Percentiles rank a stretch among this genome's conserved stretches.
These are phyloP conservation scores for Striga hermonthica DNA, from an alignment of 305 asterid genomes.

Conservation along the genomic window DNA sequence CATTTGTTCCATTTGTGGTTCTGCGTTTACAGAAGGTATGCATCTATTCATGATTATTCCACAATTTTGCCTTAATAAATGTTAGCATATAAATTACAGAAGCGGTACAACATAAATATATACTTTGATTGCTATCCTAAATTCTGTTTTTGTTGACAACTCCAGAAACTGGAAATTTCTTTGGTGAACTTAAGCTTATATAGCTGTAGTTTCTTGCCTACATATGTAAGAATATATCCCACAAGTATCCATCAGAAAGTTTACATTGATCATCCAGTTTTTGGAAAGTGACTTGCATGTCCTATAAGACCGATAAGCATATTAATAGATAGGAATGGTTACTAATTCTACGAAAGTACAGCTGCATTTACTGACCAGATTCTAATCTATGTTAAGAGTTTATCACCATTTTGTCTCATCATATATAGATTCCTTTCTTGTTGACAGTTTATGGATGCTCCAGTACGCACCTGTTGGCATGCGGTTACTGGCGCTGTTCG, in stretches of 20 bases:
- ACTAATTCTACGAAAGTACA: slow-evolving; percentile 3
- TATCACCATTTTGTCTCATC: neutral
- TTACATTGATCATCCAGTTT: slow-evolving; percentile 14
- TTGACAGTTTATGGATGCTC: slow-evolving; percentile 86
- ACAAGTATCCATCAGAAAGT: neutral
- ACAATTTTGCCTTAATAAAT: neutral
- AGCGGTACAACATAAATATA: neutral
- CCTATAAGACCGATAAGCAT: slow-evolving; percentile 5
- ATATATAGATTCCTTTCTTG: neutral
- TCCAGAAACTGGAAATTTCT: slow-evolving; percentile 21
- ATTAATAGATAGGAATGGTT: neutral
- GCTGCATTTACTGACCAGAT: slow-evolving; percentile 1
- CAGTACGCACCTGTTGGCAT: slow-evolving; percentile 79
- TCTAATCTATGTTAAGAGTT: slow-evolving; percentile 17
- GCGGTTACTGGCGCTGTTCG: slow-evolving; percentile 88
- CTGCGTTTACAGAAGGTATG: slow-evolving; percentile 92
- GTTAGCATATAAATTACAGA: neutral
- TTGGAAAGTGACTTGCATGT: slow-evolving; percentile 7
- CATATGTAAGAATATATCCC: slow-evolving; percentile 13
- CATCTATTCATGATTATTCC: slow-evolving; percentile 9
- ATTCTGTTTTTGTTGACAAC: slow-evolving; percentile 14
- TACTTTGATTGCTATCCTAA: slow-evolving; percentile 16
- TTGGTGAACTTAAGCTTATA: neutral
- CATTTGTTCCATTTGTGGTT: slow-evolving; percentile 93
- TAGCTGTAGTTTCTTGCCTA: slow-evolving; percentile 2